Evolutionary conservation across 23 red algal genomes (phyloP), one percentile per base, ranked within the genome.

Genomic region (Gracilaria domingensis): DNA sequence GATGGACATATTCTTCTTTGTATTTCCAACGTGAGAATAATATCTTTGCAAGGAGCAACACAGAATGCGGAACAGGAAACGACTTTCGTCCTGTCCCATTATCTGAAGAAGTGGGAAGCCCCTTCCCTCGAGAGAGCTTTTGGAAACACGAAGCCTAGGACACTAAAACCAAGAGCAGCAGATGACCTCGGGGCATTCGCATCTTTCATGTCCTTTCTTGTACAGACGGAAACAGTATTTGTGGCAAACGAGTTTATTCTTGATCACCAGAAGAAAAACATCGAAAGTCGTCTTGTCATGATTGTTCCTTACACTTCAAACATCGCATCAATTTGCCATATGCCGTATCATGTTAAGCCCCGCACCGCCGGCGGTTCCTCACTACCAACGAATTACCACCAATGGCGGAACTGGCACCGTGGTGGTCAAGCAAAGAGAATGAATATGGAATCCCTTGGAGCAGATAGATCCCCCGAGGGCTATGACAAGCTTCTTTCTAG

Each of bases 91-190:
- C 39, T 77, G 28, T 77, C 72, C 11, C 72, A 77, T 28, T 77
- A 77, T 77, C 72, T 77, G 16, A 77, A 77, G 40, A 30, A 77
- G 2, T 77, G 40, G 24, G 72, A 77, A 30, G 32, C 72, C 0
- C 26, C n/a, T 50, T 45, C 26, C 20, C 50, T 30, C 20, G 21
- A 14, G 42, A 77, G 50, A 23, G 72, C 8, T 1, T 51, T 50
- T 8, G 26, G 0, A 34, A 32, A 69, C 26, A 20, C 72, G 7
- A 8, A 50, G 23, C 72, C 72, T 1, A 45, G 21, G 25, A 77
- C 39, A 23, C 9, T 77, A 26, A 77, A 51, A 77, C 72, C 72
- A 50, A 77, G 34, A 77, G 23, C 72, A 16, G 5, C 40, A 51
- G 40, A 77, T 29, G 72, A 77, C 25, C 12, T 50, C 26, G 5